Evolutionary conservation across 2,329 filamentous ascomycete genomes (phyloP), one percentile per base, ranked within the genome.

Genomic region (Fusarium sarcochroum): DNA sequence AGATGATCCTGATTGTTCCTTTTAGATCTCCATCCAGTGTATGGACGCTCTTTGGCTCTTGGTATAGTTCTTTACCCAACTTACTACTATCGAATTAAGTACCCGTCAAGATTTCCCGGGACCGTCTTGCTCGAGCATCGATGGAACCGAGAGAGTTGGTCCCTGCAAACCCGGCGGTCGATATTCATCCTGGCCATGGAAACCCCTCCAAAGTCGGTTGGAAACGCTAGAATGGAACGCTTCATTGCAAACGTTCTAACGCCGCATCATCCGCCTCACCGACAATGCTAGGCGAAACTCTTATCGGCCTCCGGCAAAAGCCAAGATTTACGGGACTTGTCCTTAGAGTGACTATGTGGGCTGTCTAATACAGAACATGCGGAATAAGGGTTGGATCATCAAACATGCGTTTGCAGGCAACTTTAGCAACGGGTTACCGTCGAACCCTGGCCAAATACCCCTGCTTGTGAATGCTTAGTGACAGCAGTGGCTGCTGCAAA

Each of bases 201-300:
- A 48, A 51, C 41, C 49, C 42, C 54, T 47, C 49, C 30, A 35
- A 47, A 42, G 41, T 25, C n/a, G 37, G 46, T 58, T 52, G 21
- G 52, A 56, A 60, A 64, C 50, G 50, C 48, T 25, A 41, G 23
- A 41, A 51, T 42, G 38, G 40, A 54, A 47, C 34, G 38, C n/a
- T 46, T 63, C 42, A 21, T 67, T 27, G 34, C 38, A 55, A 53
- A 49, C 38, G 20, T 47, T 35, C 49, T 53, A 46, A 50, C 45
- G 34, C 53, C 53, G 53, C 44, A 53, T 38, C 52, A 42, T 70
- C 53, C 42, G 42, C 46, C 66, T 69, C 66, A 69, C 66, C 66
- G 66, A 69, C 66, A 70, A 49, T 69, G 38, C 63, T 58, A 57
- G 66, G 41, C 56, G 42, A 54, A 56, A 54, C 37, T 58, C 58